Percentiles rank a stretch among this genome's conserved stretches.
These are phyloP conservation scores for Castanea crenata DNA, from an alignment of 306 rosid genomes.

Conservation along the genomic window DNA sequence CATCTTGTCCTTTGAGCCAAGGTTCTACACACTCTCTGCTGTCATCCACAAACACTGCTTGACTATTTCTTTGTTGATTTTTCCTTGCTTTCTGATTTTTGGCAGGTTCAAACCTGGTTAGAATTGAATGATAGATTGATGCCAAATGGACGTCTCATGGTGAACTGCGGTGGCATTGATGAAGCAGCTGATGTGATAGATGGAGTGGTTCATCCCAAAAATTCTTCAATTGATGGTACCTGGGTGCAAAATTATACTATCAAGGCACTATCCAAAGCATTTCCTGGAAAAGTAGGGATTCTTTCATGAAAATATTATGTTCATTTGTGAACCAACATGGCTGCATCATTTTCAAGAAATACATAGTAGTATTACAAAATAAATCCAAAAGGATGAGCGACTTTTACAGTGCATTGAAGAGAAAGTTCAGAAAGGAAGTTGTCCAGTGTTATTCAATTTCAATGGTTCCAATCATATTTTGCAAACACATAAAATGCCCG, in stretches of 20 bases:
- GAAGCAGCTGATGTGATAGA: constrained; percentile 36
- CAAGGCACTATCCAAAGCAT: constrained; percentile 65
- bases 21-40: neutral
- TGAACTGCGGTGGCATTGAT: constrained; percentile 79
- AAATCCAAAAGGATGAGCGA: neutral
- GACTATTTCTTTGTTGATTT: neutral
- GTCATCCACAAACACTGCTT: neutral
- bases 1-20: neutral
- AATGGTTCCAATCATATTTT: neutral
- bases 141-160: constrained; percentile 82
- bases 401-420: neutral
- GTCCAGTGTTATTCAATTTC: neutral
- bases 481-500: neutral
- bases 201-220: constrained; percentile 23
- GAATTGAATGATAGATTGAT: constrained; percentile 57
- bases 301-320: constrained; percentile 12
- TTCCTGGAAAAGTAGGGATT: constrained; percentile 72
- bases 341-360: constrained; percentile 15
- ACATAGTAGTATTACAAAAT: neutral
- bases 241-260: constrained; percentile 60
- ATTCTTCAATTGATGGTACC: constrained; percentile 36
- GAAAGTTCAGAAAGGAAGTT: neutral
- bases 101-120: constrained; percentile 71
- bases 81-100: constrained; percentile 1
- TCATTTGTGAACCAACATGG: neutral